Base-by-base conservation (phyloP, 106 monocot species). In the Dendrobium officinale region DNA sequence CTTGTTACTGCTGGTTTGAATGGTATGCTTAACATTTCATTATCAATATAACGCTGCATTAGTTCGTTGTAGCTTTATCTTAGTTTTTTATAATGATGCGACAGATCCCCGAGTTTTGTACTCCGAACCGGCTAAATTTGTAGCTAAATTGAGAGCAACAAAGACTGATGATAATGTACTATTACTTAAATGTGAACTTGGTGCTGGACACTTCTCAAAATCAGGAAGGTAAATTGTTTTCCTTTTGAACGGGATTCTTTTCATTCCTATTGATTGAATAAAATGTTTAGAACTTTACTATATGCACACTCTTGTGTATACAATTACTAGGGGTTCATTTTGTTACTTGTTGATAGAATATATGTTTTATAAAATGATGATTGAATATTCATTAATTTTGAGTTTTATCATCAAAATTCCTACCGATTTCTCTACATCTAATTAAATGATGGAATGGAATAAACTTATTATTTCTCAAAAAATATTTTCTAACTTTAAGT, bases 1-100 rank as follows among this genome's bases (percentile, higher is more conserved):
- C 98, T 99, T 77, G 88, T 99, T 61, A 99, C 98, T 10, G 90
- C 98, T 55, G 95, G 98, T n/a, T 83, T 99, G 81, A 88, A 99
- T 88, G 95, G 98, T 99, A 91, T 33, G 67, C 64, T 48, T 9
- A 54, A 37, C 51, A 18, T 51, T 80, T 42, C 0, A 56, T 20
- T 16, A 70, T 45, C 37, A 26, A 42, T 11, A 11, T 24, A 70
- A 70, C 72, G 2, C 9, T 80, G 13, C 79, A 33, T 49, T 75
- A 4, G 10, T 41, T 33, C 27, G 11, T 43, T 48, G 4, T 10
- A 24, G n/a, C 7, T 73, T 80, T 9, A 49, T 18, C 82, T 73
- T 41, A 9, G 3, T 67, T 79, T 40, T 51, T 73, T 15, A 42
- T 11, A 6, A 26, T 79, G 15, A 73, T 47, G 0, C 22, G 55